These are phyloP conservation scores for Volvox africanus DNA, from an alignment of 139 green algal genomes.

Conservation along the genomic window DNA sequence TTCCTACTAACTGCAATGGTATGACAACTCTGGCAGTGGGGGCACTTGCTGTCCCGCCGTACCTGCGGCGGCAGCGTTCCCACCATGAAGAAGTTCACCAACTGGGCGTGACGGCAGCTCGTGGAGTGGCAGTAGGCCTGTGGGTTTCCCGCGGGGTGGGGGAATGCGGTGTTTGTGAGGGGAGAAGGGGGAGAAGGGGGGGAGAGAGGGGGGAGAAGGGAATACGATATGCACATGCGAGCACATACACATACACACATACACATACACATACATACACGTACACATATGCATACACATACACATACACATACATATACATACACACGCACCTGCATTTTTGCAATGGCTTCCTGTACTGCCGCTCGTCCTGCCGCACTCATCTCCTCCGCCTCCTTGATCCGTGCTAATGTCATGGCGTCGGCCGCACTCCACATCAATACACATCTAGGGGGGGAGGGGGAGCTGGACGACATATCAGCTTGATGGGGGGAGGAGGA, in stretches of 20 bases:
- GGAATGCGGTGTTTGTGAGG: background rate
- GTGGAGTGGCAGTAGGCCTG: slow-evolving; percentile 43
- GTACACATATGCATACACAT: background rate
- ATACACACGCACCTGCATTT: slow-evolving; percentile 34
- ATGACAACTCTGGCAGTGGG: too few relatives aligned
- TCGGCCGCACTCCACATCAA: slow-evolving; percentile 67
- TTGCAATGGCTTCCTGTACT: background rate
- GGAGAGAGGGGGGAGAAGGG: background rate
- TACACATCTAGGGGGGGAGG: slow-evolving; percentile 40
- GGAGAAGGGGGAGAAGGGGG: background rate
- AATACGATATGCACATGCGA: background rate
- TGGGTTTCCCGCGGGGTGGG: background rate
- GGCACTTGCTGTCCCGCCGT: background rate
- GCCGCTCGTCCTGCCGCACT: slow-evolving; percentile 12
- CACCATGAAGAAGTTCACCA: slow-evolving; percentile 65
- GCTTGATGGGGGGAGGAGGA: too few relatives aligned
- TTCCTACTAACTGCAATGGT: too few relatives aligned
- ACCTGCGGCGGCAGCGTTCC: slow-evolving; percentile 30
- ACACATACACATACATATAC: background rate
- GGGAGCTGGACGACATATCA: background rate
- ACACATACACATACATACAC: background rate
- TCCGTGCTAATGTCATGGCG: slow-evolving; percentile 50
- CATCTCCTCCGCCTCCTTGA: slow-evolving; percentile 31
- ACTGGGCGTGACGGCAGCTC: slow-evolving; percentile 57
- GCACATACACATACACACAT: background rate